These are phyloP conservation scores for Acanthamoeba lenticulata DNA, from an alignment of 208 protist genomes.

Conservation along the genomic window DNA sequence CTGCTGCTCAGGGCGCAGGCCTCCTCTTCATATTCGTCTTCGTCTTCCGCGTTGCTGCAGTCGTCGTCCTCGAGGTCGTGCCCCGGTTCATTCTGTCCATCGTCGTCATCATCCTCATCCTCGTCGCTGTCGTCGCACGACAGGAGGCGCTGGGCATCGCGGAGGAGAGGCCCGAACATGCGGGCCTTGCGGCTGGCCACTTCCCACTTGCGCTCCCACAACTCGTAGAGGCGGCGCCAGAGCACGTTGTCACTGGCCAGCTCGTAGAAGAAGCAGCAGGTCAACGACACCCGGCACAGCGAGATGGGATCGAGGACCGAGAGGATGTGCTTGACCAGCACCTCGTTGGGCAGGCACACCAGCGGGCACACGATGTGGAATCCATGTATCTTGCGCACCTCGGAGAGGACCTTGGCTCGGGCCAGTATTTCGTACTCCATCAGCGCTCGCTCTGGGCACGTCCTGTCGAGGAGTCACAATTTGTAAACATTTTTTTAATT, in stretches of 20 bases:
- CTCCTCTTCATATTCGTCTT: no score
- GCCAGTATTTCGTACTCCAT: not conserved
- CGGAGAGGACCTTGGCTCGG: not conserved
- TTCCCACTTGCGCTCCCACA: conserved; percentile 39
- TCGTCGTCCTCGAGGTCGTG: not conserved
- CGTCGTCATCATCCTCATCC: not conserved
- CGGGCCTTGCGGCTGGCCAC: not conserved
- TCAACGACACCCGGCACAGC: conserved; percentile 15
- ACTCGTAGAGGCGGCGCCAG: not conserved
- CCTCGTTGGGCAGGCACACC: not conserved
- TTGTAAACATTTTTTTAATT: not conserved
- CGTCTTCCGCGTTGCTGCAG: not conserved
- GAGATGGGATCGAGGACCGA: not conserved
- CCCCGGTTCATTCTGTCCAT: no score
- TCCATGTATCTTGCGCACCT: not conserved
- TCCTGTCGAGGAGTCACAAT: not conserved
- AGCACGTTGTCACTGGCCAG: not conserved
- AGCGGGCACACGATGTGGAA: not conserved
- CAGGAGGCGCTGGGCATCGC: not conserved
- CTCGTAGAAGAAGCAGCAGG: not conserved
- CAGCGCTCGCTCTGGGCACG: not conserved
- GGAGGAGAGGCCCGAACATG: not conserved
- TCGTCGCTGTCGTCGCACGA: not conserved
- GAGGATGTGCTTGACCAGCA: conserved; percentile 11
- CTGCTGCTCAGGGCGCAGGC: no score